Evolutionary conservation across 2,329 filamentous ascomycete species (phyloP).

Genomic region (Ophidiomyces ophidiicola): DNA sequence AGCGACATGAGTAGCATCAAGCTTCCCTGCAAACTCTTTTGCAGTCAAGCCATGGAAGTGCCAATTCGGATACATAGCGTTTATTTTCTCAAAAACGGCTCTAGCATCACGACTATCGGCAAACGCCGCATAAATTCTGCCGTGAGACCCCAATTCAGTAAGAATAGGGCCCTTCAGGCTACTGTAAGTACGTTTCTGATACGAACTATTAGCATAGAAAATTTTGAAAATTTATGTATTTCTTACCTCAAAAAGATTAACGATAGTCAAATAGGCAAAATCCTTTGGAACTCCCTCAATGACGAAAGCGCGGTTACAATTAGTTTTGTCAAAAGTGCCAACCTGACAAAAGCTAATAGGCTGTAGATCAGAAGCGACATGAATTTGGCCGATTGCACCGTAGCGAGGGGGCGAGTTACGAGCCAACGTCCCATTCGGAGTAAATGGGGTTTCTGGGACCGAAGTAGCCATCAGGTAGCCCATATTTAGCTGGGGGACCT

Average conservation of each 20-base stretch:
- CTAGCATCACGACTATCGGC: slow-evolving; percentile 50
- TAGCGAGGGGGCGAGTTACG: slow-evolving; percentile 16
- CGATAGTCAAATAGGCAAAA: slow-evolving; percentile 26
- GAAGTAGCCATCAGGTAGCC: slow-evolving; percentile 18
- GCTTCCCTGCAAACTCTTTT: slow-evolving; percentile 34
- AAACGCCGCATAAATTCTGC: slow-evolving; percentile 45
- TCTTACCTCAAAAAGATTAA: slow-evolving; percentile 32
- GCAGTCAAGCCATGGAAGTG: slow-evolving; percentile 35
- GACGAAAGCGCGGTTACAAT: slow-evolving; percentile 23
- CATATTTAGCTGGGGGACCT: slow-evolving; percentile 12
- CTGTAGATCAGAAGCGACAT: slow-evolving; percentile 11
- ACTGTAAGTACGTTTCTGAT: slow-evolving; percentile 26
- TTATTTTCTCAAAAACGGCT: slow-evolving; percentile 38
- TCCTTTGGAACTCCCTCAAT: slow-evolving; percentile 25
- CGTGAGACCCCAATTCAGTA: slow-evolving; percentile 25
- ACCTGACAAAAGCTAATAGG: slow-evolving; percentile 13
- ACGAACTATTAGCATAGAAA: slow-evolving; percentile 13
- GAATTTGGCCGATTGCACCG: slow-evolving; percentile 19
- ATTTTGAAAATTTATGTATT: not conserved
- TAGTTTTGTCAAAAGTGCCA: slow-evolving; percentile 20
- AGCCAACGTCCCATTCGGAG: slow-evolving; percentile 10
- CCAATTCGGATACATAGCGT: slow-evolving; percentile 38
- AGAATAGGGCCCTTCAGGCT: slow-evolving; percentile 31
- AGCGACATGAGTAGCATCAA: slow-evolving; percentile 20
- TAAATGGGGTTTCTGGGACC: slow-evolving; percentile 15